Percentiles rank a stretch among this genome's conserved stretches.
These are phyloP conservation scores for Exophiala aquamarina DNA, from an alignment of 2,329 filamentous ascomycete species.

Conservation along the genomic window DNA sequence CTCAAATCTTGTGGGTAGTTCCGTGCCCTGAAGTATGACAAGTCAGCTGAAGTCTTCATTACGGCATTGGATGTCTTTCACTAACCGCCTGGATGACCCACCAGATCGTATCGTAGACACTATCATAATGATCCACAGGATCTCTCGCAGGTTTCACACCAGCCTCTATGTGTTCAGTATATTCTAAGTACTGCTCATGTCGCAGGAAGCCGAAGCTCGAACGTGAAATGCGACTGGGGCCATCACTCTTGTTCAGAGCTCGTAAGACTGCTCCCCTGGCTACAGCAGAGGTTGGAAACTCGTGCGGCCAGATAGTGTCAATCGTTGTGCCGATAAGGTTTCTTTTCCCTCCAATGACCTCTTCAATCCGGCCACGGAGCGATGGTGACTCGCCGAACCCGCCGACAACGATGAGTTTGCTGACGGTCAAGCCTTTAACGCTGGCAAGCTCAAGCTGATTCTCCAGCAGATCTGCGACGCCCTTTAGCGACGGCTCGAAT, in stretches of 20 bases:
- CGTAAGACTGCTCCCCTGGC: constrained; percentile 33
- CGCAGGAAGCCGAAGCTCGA: constrained; percentile 33
- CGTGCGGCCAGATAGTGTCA: neutral
- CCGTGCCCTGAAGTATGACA: too few species aligned
- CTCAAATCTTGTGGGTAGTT: too few species aligned
- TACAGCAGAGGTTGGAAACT: constrained; percentile 25
- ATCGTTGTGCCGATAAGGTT: constrained; percentile 1
- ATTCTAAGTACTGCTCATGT: constrained; percentile 22
- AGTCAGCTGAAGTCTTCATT: too few species aligned
- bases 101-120: constrained; percentile 28
- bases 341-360: constrained; percentile 23
- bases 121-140: constrained; percentile 22
- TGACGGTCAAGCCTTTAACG: constrained; percentile 18
- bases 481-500: constrained; percentile 23
- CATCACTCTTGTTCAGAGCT: constrained; percentile 32
- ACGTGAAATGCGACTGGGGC: constrained; percentile 28
- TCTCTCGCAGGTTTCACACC: constrained; percentile 13
- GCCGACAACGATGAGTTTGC: constrained; percentile 35
- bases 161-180: constrained; percentile 15
- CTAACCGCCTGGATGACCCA: constrained; percentile 28
- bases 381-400: constrained; percentile 34
- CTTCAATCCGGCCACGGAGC: constrained; percentile 27
- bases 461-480: constrained; percentile 21
- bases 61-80: too few species aligned
- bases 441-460: constrained; percentile 30